Conservation (phyloP, 202 grass and related monocot genomes). For the Musa balbisiana region DNA sequence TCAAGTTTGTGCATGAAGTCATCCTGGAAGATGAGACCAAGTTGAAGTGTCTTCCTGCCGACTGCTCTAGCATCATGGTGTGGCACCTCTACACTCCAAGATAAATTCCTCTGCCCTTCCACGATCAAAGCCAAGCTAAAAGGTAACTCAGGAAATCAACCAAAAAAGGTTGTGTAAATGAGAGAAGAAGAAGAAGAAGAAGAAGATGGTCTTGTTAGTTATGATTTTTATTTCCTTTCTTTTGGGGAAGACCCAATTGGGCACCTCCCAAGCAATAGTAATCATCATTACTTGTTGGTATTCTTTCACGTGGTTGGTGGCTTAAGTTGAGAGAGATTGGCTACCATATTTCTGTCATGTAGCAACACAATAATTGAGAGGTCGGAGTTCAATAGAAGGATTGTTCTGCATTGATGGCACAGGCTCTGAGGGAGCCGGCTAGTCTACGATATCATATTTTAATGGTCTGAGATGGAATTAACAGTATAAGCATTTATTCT, state of each 20-base stretch:
- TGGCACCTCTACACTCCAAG: slow-evolving; percentile 3
- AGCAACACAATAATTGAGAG: background rate
- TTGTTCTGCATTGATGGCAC: too few species aligned
- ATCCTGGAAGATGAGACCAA: slow-evolving; percentile 12
- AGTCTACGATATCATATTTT: too few species aligned
- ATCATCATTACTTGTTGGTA: background rate
- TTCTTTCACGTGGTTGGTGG: slow-evolving; percentile 3
- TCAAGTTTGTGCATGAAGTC: slow-evolving; percentile 16
- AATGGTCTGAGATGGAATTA: too few species aligned
- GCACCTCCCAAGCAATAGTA: background rate
- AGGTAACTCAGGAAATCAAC: background rate
- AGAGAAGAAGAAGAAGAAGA: background rate
- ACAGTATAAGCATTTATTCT: too few species aligned
- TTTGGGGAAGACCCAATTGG: background rate
- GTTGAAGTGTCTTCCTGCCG: slow-evolving; percentile 8
- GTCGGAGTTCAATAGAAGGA: background rate
- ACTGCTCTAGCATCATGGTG: slow-evolving; percentile 15
- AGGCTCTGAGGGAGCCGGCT: too few species aligned
- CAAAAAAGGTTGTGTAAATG: slow-evolving; percentile 2
- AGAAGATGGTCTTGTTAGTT: background rate
- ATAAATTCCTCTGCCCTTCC: background rate
- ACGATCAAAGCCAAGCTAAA: background rate
- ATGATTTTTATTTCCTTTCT: background rate
- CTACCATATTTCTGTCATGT: background rate
- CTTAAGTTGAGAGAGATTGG: background rate